phyloP scores from a whole-genome alignment of 768 basidiomycete genomes.

The Favolaschia claudopus region DNA sequence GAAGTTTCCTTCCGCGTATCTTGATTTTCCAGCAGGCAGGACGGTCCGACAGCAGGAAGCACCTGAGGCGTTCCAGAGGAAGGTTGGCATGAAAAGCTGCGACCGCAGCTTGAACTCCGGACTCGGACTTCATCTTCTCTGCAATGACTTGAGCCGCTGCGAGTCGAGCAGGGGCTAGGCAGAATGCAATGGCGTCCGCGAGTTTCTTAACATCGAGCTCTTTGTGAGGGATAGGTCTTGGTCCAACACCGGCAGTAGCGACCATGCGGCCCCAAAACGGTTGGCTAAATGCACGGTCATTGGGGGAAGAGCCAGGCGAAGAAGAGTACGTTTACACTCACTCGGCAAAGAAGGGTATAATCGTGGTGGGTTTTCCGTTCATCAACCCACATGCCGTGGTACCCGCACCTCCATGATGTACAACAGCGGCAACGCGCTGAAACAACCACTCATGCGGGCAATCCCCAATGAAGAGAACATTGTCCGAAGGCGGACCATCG shows the following conservation, averaged over 20 bases:
- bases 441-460: slow-evolving; percentile 61
- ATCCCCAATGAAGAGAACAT: slow-evolving; percentile 51
- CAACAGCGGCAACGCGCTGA: slow-evolving; percentile 49
- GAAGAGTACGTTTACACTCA: not conserved
- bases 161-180: slow-evolving; percentile 38
- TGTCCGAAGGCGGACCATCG: slow-evolving; percentile 38
- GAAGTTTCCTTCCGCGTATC: slow-evolving; percentile 14
- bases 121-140: slow-evolving; percentile 45
- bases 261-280: slow-evolving; percentile 51
- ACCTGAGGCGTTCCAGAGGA: slow-evolving; percentile 10
- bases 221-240: slow-evolving; percentile 41
- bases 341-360: slow-evolving; percentile 58
- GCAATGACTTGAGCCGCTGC: slow-evolving; percentile 45
- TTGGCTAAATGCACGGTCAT: slow-evolving; percentile 31
- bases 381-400: slow-evolving; percentile 54
- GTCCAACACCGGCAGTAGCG: slow-evolving; percentile 50
- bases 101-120: slow-evolving; percentile 23
- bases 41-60: slow-evolving; percentile 13
- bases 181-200: slow-evolving; percentile 41
- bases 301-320: not conserved
- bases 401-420: slow-evolving; percentile 56
- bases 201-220: slow-evolving; percentile 6
- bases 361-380: slow-evolving; percentile 50
- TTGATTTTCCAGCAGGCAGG: slow-evolving; percentile 20
- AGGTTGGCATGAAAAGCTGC: slow-evolving; percentile 18